Evolutionary conservation across 768 basidiomycete species (phyloP), one percentile per base, ranked within the genome.

Genomic region (Pseudohyphozyma bogoriensis): DNA sequence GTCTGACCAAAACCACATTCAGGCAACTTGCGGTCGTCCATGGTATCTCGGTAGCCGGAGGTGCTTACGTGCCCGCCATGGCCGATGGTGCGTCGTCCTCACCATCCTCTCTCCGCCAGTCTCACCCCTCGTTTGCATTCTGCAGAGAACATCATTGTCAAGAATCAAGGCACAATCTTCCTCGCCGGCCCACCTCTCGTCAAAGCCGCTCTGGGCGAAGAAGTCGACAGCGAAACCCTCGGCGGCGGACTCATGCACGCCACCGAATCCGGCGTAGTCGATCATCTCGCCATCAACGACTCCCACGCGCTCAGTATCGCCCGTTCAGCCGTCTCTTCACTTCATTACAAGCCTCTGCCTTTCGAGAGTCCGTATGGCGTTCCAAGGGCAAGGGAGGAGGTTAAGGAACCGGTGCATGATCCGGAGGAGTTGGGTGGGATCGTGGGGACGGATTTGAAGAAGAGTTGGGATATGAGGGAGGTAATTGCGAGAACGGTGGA

Each of bases 101-200:
- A n/a, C 47, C 15, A 29, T 22, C 33, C 33, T 11, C 8, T 9
- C 20, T 28, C 18, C 12, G 26, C 35, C 33, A 7, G 22, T n/a
- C 18, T 28, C 33, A 28, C 39, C 12, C 12, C 26, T 24, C 39
- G 0, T 7, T 9, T 40, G 24, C 45, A 13, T 12, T 29, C 22
- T 24, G 45, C 56, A 54, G 60, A 63, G 74, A 91, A 89, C 64
- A 80, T 89, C 68, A 91, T 89, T 63, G 87, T 89, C 35, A 82
- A 84, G 60, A 86, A 91, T 61, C 90, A 93, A 75, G 91, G 91
- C 0, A 85, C 81, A 22, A 95, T 96, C 66, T 95, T 95, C 77
- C 80, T 96, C 22, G 91, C 91, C 18, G 91, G 91, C 0, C 92
- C 92, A 15, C 91, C 91, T 12, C 79, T 96, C 15, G 91, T 96